A percentile compares a stretch with the other conserved stretches of the same genome.
Evolutionary conservation across 192 early-diverging fungal genomes (phyloP).

Genomic region (Mortierella hygrophila): DNA sequence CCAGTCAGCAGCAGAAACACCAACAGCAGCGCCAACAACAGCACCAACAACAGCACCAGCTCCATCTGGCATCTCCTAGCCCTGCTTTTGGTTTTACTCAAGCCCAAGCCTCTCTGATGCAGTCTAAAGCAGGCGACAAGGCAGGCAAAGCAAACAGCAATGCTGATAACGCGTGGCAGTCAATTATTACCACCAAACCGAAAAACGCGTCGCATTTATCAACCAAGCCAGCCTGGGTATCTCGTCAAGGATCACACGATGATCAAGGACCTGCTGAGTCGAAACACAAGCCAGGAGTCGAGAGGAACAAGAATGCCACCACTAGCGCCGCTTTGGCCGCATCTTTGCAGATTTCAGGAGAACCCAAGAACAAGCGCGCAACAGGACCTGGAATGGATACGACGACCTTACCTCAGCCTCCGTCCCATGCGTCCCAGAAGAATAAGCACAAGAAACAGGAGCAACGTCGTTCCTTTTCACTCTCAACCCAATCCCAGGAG

Average conservation of each 20-base stretch:
- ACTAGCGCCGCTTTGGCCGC: not conserved
- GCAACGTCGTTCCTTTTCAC: not conserved
- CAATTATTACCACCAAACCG: not conserved
- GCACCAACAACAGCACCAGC: not conserved
- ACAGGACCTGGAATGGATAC: not conserved
- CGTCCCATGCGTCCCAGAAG: not conserved
- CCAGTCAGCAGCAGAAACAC: not conserved
- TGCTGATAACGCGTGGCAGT: not conserved
- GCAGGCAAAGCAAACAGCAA: no score
- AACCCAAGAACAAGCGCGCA: not conserved
- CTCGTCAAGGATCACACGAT: not conserved
- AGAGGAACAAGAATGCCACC: not conserved
- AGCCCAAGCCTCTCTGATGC: not conserved
- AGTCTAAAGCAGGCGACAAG: not conserved
- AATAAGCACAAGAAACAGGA: not conserved
- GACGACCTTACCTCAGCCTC: not conserved
- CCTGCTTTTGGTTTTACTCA: not conserved
- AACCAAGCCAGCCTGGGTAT: not conserved
- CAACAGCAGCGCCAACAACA: not conserved
- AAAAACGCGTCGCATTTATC: not conserved
- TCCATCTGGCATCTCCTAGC: not conserved
- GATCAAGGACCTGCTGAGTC: not conserved
- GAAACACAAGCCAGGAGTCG: not conserved
- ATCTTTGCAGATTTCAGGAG: not conserved
- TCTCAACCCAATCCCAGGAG: not conserved